Evolutionary conservation across 164 flowering plant genomes (phyloP).

Genomic region (Santalum album): DNA sequence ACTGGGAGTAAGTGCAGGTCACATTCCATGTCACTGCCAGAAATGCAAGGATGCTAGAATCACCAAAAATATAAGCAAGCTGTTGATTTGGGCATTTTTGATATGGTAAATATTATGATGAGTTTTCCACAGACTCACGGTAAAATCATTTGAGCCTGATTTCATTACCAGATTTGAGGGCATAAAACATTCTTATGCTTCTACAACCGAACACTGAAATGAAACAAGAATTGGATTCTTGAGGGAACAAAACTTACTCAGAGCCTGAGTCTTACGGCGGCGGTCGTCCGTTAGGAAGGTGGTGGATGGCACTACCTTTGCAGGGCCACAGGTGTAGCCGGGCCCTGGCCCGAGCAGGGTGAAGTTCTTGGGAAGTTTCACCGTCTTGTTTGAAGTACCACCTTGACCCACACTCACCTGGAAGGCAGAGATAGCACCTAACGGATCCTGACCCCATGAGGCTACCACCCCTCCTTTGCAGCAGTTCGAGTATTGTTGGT

Average conservation of each 20-base stretch:
- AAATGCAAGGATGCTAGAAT: too few relatives aligned
- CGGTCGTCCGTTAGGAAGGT: background rate
- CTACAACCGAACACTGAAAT: background rate
- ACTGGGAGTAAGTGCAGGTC: slow-evolving; percentile 85
- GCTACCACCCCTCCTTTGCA: slow-evolving; percentile 6
- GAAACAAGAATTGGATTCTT: background rate
- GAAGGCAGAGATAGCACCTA: slow-evolving; percentile 8
- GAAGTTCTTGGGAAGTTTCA: slow-evolving; percentile 29
- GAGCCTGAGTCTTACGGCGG: slow-evolving; percentile 8
- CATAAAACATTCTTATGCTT: too few relatives aligned
- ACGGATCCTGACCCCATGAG: background rate
- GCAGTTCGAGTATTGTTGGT: slow-evolving; percentile 10
- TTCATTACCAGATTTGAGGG: too few relatives aligned
- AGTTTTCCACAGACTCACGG: too few relatives aligned
- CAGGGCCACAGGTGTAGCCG: slow-evolving; percentile 35
- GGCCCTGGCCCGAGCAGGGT: slow-evolving; percentile 31
- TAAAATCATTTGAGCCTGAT: too few relatives aligned
- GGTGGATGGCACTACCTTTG: slow-evolving; percentile 22
- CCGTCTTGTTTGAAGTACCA: slow-evolving; percentile 31
- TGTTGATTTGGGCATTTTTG: too few relatives aligned
- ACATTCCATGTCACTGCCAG: slow-evolving; percentile 90
- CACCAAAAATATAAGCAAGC: background rate
- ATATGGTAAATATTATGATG: too few relatives aligned
- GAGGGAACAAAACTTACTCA: slow-evolving; percentile 8
- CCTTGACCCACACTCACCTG: slow-evolving; percentile 30